Conservation (phyloP, 116 monocot genomes). For the Iris pallida region DNA sequence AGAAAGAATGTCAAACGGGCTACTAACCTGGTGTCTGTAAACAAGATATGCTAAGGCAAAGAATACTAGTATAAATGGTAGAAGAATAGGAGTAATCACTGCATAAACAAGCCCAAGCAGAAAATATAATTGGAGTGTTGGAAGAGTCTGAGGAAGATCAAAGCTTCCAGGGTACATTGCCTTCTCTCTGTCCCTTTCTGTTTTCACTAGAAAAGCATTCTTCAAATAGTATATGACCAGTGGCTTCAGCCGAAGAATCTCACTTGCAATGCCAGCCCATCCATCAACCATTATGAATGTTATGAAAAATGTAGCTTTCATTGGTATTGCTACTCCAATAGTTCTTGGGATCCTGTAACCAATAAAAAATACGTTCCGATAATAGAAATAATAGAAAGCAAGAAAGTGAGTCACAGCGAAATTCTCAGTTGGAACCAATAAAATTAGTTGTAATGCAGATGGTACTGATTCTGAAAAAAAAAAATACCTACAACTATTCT, state of each 20-base stretch:
- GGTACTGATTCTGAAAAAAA: too few relatives aligned
- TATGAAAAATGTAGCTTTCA: constrained; percentile 41
- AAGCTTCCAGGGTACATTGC: constrained; percentile 31
- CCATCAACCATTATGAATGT: constrained; percentile 39
- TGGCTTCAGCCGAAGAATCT: constrained; percentile 28
- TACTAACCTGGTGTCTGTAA: constrained; percentile 30
- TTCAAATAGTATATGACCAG: constrained; percentile 26
- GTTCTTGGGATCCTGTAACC: constrained; percentile 26
- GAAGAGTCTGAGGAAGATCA: constrained; percentile 16
- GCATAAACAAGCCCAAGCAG: constrained; percentile 36
- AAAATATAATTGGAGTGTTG: constrained; percentile 27
- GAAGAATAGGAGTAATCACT: constrained; percentile 27
- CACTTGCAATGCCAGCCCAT: constrained; percentile 38
- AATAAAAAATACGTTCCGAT: not conserved
- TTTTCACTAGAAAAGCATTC: constrained; percentile 31
- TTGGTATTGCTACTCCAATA: constrained; percentile 34
- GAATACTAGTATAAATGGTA: constrained; percentile 29
- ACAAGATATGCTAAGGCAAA: constrained; percentile 27
- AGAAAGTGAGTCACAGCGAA: too few relatives aligned
- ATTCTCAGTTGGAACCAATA: too few relatives aligned
- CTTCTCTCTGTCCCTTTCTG: constrained; percentile 31
- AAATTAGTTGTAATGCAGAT: too few relatives aligned
- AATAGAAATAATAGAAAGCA: too few relatives aligned
- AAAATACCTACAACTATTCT: too few relatives aligned
- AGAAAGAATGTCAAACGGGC: too few relatives aligned